phyloP scores from a whole-genome alignment of 495 filamentous ascomycete species.

The Penicillium lividum region DNA sequence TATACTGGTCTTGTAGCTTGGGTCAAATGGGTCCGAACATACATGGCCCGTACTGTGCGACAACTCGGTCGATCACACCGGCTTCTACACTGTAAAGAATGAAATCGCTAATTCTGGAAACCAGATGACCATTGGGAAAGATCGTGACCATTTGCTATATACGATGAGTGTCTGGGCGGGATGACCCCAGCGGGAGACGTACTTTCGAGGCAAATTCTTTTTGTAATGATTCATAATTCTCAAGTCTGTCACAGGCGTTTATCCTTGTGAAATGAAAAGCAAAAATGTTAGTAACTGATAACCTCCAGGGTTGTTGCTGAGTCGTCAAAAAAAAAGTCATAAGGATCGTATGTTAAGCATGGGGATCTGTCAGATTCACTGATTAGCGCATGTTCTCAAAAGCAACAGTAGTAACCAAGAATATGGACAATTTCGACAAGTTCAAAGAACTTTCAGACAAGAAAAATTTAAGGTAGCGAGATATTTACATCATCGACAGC shows the following conservation, averaged over 20 bases:
- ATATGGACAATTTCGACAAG: slow-evolving; percentile 4
- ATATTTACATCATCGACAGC: slow-evolving; percentile 91
- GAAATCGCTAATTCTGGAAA: slow-evolving; percentile 91
- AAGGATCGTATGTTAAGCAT: not conserved
- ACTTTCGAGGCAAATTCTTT: slow-evolving; percentile 76
- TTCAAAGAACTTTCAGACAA: slow-evolving; percentile 67
- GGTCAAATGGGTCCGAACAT: slow-evolving; percentile 44
- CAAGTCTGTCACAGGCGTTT: slow-evolving; percentile 88
- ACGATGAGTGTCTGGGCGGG: slow-evolving; percentile 44
- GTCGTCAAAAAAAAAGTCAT: not conserved
- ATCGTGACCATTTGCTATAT: slow-evolving; percentile 58
- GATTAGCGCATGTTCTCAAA: slow-evolving; percentile 15
- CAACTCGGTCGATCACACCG: slow-evolving; percentile 80
- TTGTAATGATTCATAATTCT: slow-evolving; percentile 74
- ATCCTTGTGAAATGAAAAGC: slow-evolving; percentile 58
- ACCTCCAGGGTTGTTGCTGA: not conserved
- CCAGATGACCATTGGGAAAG: slow-evolving; percentile 87
- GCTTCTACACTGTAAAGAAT: slow-evolving; percentile 99
- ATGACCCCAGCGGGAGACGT: slow-evolving; percentile 44
- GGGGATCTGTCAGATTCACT: slow-evolving; percentile 10
- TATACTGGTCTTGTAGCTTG: slow-evolving; percentile 7
- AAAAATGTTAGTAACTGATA: slow-evolving; percentile 33
- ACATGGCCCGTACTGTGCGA: slow-evolving; percentile 88
- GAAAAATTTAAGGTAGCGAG: slow-evolving; percentile 89
- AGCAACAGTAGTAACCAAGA: not conserved